Conservation (phyloP, 2,329 filamentous ascomycete species). For the Thelonectria rubi region DNA sequence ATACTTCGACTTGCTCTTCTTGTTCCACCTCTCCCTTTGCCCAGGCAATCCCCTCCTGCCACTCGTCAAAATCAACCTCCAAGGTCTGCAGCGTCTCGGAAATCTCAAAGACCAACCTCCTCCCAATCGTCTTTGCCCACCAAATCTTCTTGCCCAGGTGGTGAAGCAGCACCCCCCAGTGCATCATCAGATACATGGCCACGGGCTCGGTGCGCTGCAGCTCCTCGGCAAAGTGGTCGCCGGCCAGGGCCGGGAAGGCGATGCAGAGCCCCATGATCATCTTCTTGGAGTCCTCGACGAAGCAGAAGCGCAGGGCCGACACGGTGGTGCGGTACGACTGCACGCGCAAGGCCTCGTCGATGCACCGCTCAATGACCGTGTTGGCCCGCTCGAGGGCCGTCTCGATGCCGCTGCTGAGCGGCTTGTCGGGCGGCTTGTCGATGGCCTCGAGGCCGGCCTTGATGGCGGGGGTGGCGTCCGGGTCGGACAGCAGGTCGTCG, state of each 20-base stretch:
- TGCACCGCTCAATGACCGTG: constrained; percentile 29
- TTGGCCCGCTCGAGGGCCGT: constrained; percentile 21
- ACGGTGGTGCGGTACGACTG: constrained; percentile 34
- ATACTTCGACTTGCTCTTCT: background rate
- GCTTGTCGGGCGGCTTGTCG: background rate
- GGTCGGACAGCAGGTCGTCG: constrained; percentile 24
- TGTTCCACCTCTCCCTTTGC: constrained; percentile 32
- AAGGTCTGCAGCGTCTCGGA: constrained; percentile 22
- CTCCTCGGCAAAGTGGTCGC: constrained; percentile 44
- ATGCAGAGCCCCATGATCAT: constrained; percentile 45
- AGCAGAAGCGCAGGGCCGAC: constrained; percentile 47
- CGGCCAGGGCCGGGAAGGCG: constrained; percentile 44
- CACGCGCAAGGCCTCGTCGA: constrained; percentile 2
- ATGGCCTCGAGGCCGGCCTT: constrained; percentile 8
- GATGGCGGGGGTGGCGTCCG: constrained; percentile 11
- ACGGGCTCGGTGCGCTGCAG: constrained; percentile 47
- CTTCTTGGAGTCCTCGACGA: constrained; percentile 47
- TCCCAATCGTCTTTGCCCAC: constrained; percentile 39
- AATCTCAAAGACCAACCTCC: constrained; percentile 35
- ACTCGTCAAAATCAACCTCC: constrained; percentile 27
- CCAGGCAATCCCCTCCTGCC: constrained; percentile 34
- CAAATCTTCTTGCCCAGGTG: constrained; percentile 35
- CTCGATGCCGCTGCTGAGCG: constrained; percentile 16
- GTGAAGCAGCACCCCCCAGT: constrained; percentile 50
- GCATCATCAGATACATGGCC: constrained; percentile 49